These are phyloP conservation scores for Sclerotinia spermophila DNA, from an alignment of 2,329 filamentous ascomycete genomes.

Conservation along the genomic window DNA sequence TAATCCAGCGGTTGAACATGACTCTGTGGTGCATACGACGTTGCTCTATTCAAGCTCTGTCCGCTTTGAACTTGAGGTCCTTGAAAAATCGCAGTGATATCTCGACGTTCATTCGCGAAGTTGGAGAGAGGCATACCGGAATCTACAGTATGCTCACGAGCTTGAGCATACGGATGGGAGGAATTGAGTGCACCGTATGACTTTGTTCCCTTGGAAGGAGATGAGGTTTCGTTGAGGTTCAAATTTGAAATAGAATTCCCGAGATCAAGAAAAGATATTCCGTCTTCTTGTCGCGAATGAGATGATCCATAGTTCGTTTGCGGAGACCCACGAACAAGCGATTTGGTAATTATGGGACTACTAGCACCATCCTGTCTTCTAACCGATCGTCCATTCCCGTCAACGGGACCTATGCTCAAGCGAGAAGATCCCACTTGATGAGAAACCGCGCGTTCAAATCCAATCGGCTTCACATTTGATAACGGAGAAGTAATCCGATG, in stretches of 20 bases:
- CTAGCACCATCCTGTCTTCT: not conserved
- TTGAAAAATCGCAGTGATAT: not conserved
- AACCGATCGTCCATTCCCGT: fast-evolving
- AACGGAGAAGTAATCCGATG: not conserved
- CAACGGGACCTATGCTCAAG: not conserved
- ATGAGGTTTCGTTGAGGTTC: fast-evolving
- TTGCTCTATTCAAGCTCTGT: fast-evolving
- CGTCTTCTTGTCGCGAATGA: not conserved
- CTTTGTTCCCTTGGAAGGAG: fast-evolving
- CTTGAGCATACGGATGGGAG: not conserved
- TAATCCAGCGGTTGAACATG: fast-evolving
- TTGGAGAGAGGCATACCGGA: fast-evolving
- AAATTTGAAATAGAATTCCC: not conserved
- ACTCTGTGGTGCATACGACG: not conserved
- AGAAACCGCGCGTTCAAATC: not conserved
- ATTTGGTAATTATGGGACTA: not conserved
- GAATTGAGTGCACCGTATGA: fast-evolving
- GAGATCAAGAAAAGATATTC: not conserved
- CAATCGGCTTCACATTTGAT: not conserved
- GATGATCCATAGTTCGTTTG: fast-evolving
- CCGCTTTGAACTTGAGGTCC: not conserved
- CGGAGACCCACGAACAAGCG: not conserved
- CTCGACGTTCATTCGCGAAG: fast-evolving
- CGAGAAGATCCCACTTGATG: not conserved
- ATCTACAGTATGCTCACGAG: not conserved